Evolutionary conservation across 1,139 yeast species (phyloP), one percentile per base, ranked within the genome.

Genomic region (Trichomonascaceae sp.): DNA sequence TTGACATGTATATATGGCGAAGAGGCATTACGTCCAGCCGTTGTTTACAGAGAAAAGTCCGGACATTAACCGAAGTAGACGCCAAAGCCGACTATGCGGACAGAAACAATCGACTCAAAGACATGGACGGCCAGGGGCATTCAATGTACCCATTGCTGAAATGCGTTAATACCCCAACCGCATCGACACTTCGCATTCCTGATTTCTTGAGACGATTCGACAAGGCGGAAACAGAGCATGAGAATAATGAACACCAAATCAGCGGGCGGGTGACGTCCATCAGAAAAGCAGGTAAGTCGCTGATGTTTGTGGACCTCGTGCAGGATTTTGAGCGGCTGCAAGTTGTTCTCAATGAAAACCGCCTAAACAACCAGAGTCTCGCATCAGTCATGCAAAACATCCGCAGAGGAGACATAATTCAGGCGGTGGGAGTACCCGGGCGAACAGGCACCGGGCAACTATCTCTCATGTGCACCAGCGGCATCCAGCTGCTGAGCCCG

Each of bases 381-480:
- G 22, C 43, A 25, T 26, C 31, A 11, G 27, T 37, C 27, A 76
- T 75, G 48, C 54, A 55, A 3, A 51, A 62, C 27, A 58, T 84
- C 29, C 63, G 76, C 31, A 67, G 69, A 23, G 96, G 96, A 0
- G 98, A 87, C 51, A 69, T 66, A 30, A 59, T 85, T 2, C 60
- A 70, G 4, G 71, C 74, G 23, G 46, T 57, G 3, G 98, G 98
- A 0, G 49, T 50, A 15, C 85, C 95, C 0, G 80, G 92, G 26
- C 54, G 69, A 3, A 81, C 96, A 0, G 72, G 76, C 36, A 71
- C 75, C 1, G 93, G 93, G 0, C 92, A 82, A 47, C 59, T 87
- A 9, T 78, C 95, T 1, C 49, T 89, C 37, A 73, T 80, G 44
- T 66, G 76, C n/a, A 55, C 57, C 1, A 42, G 52, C 4, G 64